Conservation (phyloP, 106 monocot genomes). For the Dendrobium officinale region DNA sequence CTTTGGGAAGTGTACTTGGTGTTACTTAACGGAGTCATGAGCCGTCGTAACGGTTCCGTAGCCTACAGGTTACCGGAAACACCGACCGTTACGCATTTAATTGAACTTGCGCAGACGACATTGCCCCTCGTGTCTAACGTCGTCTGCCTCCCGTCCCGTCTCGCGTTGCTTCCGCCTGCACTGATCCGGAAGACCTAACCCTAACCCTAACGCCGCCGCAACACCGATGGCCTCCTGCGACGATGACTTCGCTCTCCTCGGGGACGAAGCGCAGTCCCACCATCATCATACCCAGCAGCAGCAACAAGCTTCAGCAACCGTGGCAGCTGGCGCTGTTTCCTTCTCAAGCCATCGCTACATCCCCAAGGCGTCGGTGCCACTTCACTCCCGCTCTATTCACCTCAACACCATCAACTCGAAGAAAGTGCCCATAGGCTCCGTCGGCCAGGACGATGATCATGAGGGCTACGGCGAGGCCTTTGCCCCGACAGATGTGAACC, state of each 20-base stretch:
- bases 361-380: not conserved
- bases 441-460: constrained; percentile 11
- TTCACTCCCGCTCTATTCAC: constrained; percentile 7
- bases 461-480: constrained; percentile 36
- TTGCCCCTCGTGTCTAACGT: constrained; percentile 26
- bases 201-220: constrained; percentile 58
- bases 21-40: constrained; percentile 23
- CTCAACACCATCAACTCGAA: constrained; percentile 16
- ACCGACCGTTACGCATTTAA: constrained; percentile 18
- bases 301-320: constrained; percentile 10
- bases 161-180: constrained; percentile 12
- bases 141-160: constrained; percentile 48
- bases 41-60: constrained; percentile 10
- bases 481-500: constrained; percentile 20
- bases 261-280: constrained; percentile 36
- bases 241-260: constrained; percentile 69
- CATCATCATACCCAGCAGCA: constrained; percentile 19
- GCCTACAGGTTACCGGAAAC: not conserved
- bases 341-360: constrained; percentile 16
- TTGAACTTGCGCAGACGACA: not conserved
- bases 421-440: constrained; percentile 2
- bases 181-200: constrained; percentile 45
- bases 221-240: constrained; percentile 47
- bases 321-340: constrained; percentile 4
- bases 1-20: not conserved